phyloP scores from a whole-genome alignment of 371 early-diverging fungal species.

The Zychaea mexicana region DNA sequence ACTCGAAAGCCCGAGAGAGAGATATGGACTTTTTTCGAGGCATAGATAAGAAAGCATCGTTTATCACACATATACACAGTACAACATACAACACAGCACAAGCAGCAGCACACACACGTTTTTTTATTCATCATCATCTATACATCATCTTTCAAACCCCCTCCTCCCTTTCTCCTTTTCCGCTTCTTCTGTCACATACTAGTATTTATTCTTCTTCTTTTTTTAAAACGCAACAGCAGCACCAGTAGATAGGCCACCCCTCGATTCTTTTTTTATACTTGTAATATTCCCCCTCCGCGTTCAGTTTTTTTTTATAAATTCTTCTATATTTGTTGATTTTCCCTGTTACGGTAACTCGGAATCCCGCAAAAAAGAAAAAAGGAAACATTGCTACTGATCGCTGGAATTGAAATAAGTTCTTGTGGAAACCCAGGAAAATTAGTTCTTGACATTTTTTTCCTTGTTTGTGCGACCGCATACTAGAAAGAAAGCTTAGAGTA shows the following conservation, averaged over 20 bases:
- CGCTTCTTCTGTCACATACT: not conserved
- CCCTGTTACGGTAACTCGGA: not conserved
- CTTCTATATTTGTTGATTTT: constrained; percentile 3
- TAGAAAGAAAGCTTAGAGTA: too few species aligned
- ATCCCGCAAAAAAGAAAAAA: not conserved
- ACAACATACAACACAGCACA: too few species aligned
- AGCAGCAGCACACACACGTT: too few species aligned
- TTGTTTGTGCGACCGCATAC: not conserved
- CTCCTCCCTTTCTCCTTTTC: not conserved
- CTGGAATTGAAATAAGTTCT: not conserved
- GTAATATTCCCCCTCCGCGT: not conserved
- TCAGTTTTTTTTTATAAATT: not conserved
- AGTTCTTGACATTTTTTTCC: not conserved
- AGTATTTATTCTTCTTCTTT: not conserved
- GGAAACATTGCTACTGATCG: not conserved
- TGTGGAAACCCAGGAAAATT: not conserved
- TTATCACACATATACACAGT: not conserved
- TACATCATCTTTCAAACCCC: too few species aligned
- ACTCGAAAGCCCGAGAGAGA: not conserved
- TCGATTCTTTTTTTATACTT: not conserved
- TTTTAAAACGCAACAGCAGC: not conserved
- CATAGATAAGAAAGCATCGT: constrained; percentile 3
- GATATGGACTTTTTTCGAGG: not conserved
- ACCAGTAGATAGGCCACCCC: not conserved
- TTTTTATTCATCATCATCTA: not conserved